phyloP scores from a whole-genome alignment of 1,284 basidiomycete species.

The Moesziomyces antarcticus region DNA sequence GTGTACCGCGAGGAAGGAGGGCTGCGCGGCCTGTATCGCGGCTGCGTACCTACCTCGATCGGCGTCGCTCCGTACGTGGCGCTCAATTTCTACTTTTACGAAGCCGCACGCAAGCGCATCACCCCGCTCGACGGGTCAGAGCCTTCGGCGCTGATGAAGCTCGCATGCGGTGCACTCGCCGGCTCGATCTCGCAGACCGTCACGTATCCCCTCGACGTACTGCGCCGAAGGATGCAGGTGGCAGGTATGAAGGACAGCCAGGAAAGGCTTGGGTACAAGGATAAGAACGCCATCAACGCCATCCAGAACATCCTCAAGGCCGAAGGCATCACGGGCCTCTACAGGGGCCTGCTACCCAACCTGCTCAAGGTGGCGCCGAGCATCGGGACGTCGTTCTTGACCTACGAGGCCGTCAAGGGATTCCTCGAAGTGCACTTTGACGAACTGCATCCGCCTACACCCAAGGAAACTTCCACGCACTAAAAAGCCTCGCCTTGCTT shows the following conservation, averaged over 20 bases:
- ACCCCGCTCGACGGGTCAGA: constrained; percentile 55
- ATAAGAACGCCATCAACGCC: constrained; percentile 76
- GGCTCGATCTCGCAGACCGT: constrained; percentile 86
- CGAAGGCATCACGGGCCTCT: constrained; percentile 81
- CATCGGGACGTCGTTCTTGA: constrained; percentile 62
- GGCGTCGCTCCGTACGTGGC: constrained; percentile 91
- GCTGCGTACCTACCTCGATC: constrained; percentile 84
- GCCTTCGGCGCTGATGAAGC: constrained; percentile 58
- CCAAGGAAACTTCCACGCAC: constrained; percentile 14
- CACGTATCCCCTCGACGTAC: constrained; percentile 94
- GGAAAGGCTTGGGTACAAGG: constrained; percentile 75
- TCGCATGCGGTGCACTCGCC: constrained; percentile 71
- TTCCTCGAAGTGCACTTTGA: constrained; percentile 45
- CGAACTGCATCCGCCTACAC: constrained; percentile 14
- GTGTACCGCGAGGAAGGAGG: constrained; percentile 92
- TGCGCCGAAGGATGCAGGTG: constrained; percentile 94
- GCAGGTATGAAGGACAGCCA: constrained; percentile 79
- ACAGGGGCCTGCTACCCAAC: constrained; percentile 91
- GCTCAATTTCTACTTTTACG: constrained; percentile 66
- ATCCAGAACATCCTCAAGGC: constrained; percentile 76
- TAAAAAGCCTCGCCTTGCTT: neutral
- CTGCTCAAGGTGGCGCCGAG: constrained; percentile 76
- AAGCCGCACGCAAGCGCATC: constrained; percentile 61
- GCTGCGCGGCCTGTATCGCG: constrained; percentile 84
- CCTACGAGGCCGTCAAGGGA: constrained; percentile 57